Base-by-base conservation (phyloP, 805 yeast species). In the Metschnikowia cubensis region DNA sequence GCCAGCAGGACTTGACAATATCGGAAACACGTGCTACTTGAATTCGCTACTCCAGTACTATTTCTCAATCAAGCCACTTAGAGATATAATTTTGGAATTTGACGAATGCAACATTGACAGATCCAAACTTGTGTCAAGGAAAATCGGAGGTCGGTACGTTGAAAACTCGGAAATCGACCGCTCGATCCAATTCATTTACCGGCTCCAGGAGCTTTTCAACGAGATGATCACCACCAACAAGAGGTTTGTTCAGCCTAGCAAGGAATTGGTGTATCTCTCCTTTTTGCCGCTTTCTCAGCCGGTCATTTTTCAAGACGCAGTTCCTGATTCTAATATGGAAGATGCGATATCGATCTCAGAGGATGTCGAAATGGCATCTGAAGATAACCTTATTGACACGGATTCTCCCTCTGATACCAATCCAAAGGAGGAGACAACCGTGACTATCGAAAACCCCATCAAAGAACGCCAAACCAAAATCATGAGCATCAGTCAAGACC, bases 1-100 rank as follows among this genome's bases (percentile, higher is more conserved):
- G 81, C 99, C 99, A 0, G 88, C 89, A 3, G 99, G 99, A 0
- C 75, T 94, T 61, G 88, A 86, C 66, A 94, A 94, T 63, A 91
- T 90, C 54, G 99, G 99, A 21, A 94, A 94, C 64, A 92, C 99
- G 0, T 94, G 99, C 67, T 61, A 61, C 46, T 73, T 94, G 65
- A 92, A 94, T 64, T 92, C 98, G 0, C 73, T 94, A 44, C 70
- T 92, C 38, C 99, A 92, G 63, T 92, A 86, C 61, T 92, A 89
- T 65, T 94, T 90, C 70, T 86, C 89, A 6, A 81, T 94, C 41
- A 80, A 81, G 49, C 97, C 97, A 0, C 71, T 94, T 36, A 76
- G 97, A 50, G 80, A 85, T 2, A 76, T 78, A 52, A 76, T 89
- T 17, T 58, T 87, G 47, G 59, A 72, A 2, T 90, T 87, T 58